These are phyloP conservation scores for Pichia thaimueangensis DNA, from an alignment of 805 yeast species.

Conservation along the genomic window DNA sequence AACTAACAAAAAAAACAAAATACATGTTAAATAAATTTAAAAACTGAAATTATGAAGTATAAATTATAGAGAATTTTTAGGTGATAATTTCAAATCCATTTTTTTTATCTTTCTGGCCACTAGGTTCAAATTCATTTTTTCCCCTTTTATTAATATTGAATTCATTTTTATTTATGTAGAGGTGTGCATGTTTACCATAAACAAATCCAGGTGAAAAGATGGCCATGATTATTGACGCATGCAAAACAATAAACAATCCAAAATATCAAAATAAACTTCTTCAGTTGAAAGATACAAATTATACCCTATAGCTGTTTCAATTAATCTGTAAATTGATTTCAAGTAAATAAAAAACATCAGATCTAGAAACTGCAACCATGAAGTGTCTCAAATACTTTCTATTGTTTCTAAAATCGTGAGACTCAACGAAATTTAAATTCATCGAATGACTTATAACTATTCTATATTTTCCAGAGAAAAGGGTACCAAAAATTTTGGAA, in stretches of 20 bases:
- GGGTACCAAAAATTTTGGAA: conserved; percentile 44
- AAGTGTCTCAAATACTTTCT: conserved; percentile 33
- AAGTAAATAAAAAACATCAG: conserved; percentile 49
- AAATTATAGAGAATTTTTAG: too few relatives aligned
- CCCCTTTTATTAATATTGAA: too few relatives aligned
- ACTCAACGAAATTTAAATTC: conserved; percentile 30
- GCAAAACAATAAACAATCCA: conserved; percentile 58
- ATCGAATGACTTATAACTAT: conserved; percentile 18
- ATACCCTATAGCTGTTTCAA: conserved; percentile 69
- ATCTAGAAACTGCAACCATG: conserved; percentile 37
- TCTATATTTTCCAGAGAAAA: conserved; percentile 36
- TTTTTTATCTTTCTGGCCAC: too few relatives aligned
- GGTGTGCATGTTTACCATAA: conserved; percentile 21
- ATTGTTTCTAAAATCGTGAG: conserved; percentile 27
- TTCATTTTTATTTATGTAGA: not conserved
- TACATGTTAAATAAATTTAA: too few relatives aligned
- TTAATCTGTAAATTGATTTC: conserved; percentile 65
- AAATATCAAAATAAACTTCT: conserved; percentile 47
- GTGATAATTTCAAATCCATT: too few relatives aligned
- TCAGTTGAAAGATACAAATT: conserved; percentile 51
- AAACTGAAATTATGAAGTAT: too few relatives aligned
- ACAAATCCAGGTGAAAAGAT: conserved; percentile 58
- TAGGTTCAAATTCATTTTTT: too few relatives aligned
- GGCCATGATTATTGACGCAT: conserved; percentile 38
- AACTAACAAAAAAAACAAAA: too few relatives aligned